Evolutionary conservation across 441 rosid genomes (phyloP).

Genomic region (Raphanus hybrid): DNA sequence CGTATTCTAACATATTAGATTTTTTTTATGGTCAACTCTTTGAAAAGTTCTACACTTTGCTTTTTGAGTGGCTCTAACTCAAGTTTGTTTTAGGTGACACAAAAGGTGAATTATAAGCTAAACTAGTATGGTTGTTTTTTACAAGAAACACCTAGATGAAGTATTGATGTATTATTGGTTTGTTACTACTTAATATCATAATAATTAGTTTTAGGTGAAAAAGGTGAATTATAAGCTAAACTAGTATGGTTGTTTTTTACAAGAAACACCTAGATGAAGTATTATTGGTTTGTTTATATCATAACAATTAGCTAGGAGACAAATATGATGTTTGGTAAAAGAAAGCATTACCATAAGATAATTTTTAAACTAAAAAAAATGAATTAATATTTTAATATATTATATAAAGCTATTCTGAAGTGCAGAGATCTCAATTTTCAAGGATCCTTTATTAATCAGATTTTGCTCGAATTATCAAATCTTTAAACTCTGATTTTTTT

Average conservation of each 20-base stretch:
- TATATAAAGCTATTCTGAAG: neutral
- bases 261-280: neutral
- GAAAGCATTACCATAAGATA: neutral
- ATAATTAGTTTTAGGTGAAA: too few species aligned
- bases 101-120: too few species aligned
- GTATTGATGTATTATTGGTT: too few species aligned
- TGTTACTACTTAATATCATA: too few species aligned
- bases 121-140: neutral
- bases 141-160: neutral
- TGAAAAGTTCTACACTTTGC: conserved; percentile 20
- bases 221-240: neutral
- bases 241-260: neutral
- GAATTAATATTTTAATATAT: too few species aligned
- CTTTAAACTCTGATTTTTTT: neutral
- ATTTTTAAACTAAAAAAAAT: too few species aligned
- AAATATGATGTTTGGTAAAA: neutral
- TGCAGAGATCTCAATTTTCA: neutral
- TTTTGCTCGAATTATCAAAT: neutral
- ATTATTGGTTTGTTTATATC: too few species aligned
- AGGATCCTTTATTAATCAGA: neutral
- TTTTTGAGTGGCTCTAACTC: conserved; percentile 19
- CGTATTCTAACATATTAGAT: neutral
- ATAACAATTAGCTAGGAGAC: neutral
- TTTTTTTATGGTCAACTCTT: conserved; percentile 30
- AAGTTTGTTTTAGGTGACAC: neutral